Evolutionary conservation across 1,139 yeast species (phyloP).

Genomic region (Scheffersomyces quercinus): DNA sequence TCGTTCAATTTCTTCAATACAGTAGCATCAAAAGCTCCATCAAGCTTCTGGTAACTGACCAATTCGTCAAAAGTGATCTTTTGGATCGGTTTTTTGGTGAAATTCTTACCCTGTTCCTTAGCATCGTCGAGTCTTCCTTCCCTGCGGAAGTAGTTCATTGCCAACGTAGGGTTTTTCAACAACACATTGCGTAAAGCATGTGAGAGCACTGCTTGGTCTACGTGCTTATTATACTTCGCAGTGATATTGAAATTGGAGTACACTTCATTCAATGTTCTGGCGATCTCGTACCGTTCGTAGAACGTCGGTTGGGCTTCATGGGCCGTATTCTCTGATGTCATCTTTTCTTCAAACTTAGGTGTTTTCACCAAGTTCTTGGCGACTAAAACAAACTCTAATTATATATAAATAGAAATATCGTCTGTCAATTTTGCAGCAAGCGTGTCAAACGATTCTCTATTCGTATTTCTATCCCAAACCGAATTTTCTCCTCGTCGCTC

Average conservation of each 20-base stretch:
- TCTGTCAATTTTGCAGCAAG: too few species aligned
- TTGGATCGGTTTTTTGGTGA: constrained; percentile 18
- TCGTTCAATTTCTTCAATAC: constrained; percentile 18
- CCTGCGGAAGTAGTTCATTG: constrained; percentile 19
- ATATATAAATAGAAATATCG: too few species aligned
- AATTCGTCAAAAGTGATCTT: constrained; percentile 25
- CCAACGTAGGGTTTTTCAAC: constrained; percentile 21
- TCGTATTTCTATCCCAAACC: too few species aligned
- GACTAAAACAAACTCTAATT: too few species aligned
- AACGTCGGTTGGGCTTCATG: constrained; percentile 3
- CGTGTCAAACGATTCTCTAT: too few species aligned
- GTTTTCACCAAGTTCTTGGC: too few species aligned
- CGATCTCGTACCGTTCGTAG: constrained; percentile 28
- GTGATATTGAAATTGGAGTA: constrained; percentile 32
- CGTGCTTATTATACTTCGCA: constrained; percentile 20
- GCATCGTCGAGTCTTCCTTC: constrained; percentile 11
- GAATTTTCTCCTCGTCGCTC: too few species aligned
- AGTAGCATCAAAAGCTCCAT: constrained; percentile 14
- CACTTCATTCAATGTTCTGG: constrained; percentile 21
- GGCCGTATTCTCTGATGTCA: too few species aligned
- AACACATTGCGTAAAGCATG: constrained; percentile 24
- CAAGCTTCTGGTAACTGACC: constrained; percentile 17
- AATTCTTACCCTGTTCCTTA: constrained; percentile 16
- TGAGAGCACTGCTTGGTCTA: constrained; percentile 22
- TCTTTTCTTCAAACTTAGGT: too few species aligned